Evolutionary conservation across 1,284 basidiomycete species (phyloP).

Genomic region (Austropuccinia psidii): DNA sequence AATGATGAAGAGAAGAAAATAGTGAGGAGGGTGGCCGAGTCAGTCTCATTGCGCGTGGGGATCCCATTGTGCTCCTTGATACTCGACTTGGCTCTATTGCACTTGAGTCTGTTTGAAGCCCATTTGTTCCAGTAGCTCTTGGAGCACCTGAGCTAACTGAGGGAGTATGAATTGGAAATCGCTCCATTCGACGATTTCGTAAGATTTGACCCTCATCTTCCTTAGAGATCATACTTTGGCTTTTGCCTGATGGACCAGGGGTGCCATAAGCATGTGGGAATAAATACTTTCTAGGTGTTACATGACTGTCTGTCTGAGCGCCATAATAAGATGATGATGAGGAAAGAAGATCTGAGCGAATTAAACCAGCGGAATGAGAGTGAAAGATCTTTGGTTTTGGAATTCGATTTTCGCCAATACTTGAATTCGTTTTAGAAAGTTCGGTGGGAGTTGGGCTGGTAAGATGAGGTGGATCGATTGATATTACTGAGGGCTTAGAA

Average conservation of each 20-base stretch:
- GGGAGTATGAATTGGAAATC: slow-evolving; percentile 4
- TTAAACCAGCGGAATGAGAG: slow-evolving; percentile 6
- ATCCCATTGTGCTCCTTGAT: neutral
- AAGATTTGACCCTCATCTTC: slow-evolving; percentile 20
- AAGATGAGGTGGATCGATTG: neutral
- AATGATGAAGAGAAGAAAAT: neutral
- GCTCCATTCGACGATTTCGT: slow-evolving; percentile 12
- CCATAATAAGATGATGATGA: slow-evolving; percentile 17
- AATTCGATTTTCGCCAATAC: neutral
- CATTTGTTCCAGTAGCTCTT: too few relatives aligned
- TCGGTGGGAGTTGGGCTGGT: neutral
- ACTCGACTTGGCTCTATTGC: neutral
- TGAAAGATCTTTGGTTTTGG: slow-evolving; percentile 26
- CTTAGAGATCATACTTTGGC: neutral
- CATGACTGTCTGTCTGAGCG: neutral
- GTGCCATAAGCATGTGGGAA: neutral
- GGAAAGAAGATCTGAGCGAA: neutral
- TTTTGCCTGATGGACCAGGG: neutral
- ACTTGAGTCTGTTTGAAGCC: neutral
- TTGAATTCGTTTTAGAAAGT: neutral
- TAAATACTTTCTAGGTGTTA: neutral
- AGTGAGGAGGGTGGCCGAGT: neutral
- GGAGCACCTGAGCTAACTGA: neutral
- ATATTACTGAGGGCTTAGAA: neutral
- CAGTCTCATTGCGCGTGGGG: neutral